Base-by-base conservation (phyloP, 2,329 filamentous ascomycete genomes). In the Fusarium nanum region DNA sequence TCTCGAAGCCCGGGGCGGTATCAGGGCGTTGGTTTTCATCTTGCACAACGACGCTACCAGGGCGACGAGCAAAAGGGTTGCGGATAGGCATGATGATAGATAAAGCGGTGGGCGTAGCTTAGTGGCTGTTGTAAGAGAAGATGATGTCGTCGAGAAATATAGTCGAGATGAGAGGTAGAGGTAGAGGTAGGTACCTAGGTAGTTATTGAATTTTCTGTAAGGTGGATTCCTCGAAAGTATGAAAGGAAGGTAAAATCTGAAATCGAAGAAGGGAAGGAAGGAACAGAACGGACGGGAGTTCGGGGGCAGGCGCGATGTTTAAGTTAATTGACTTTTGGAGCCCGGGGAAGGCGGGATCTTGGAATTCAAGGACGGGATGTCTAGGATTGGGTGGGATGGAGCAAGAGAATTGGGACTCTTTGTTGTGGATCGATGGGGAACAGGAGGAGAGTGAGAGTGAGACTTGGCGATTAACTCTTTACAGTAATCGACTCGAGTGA, bases 21-120 rank as follows among this genome's bases (percentile, higher is more conserved):
- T 85, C 78, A 59, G 80, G 79, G 53, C 81, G 83, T 63, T 80
- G 75, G 73, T 86, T 88, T 75, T 91, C 89, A 74, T 90, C 87
- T 49, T 73, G 68, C 67, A 77, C 77, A 48, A 82, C 75, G 68
- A 78, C 76, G 53, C 80, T 76, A 68, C 84, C 87, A 56, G 86
- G 81, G 56, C 88, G 89, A 75, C 88, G 87, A 59, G 86, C 83
- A 77, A 93, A 92, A 30, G 91, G 89, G 79, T 93, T 93, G 72
- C 91, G 89, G 77, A 93, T 92, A 67, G 89, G 87, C 90, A 92
- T 92, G 62, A 71, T 83, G 64, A 48, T 58, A 45, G 57, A 61
- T 30, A 49, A 62, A 62, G 50, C 53, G 55, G 52, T 46, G 56
- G 64, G n/a, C 41, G 59, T 52, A 59, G 23, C 50, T 57, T 58